Percentiles rank a stretch among this genome's conserved stretches.
These are phyloP conservation scores for Raphanus sativus DNA, from an alignment of 345 rosid genomes.

Conservation along the genomic window DNA sequence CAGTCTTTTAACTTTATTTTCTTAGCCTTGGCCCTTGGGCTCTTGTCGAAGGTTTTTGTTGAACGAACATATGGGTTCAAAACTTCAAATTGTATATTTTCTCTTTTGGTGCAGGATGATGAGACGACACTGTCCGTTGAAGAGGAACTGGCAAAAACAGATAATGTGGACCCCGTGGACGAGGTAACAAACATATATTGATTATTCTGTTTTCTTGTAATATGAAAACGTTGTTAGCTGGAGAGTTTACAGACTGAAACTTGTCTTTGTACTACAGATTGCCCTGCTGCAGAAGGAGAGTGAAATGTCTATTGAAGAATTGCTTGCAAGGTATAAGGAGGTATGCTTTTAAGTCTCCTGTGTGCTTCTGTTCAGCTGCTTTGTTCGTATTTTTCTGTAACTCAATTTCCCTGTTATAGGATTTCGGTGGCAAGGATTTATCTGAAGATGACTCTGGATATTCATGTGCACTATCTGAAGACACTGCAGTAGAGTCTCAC, in stretches of 20 bases:
- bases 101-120: constrained; percentile 66
- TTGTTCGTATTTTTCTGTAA: constrained; percentile 26
- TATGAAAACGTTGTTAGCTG: constrained; percentile 14
- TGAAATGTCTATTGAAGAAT: constrained; percentile 80
- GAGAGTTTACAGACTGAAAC: constrained; percentile 22
- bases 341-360: constrained; percentile 53
- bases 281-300: constrained; percentile 82
- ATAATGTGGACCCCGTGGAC: constrained; percentile 57
- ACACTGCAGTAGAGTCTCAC: constrained; percentile 46
- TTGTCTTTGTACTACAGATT: constrained; percentile 56
- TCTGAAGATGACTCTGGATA: constrained; percentile 74
- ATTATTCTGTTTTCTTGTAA: constrained; percentile 21
- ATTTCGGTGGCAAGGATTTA: constrained; percentile 47
- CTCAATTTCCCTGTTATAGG: constrained; percentile 51
- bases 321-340: constrained; percentile 95
- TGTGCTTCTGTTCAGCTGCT: constrained; percentile 24
- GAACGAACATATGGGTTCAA: constrained; percentile 7
- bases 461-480: constrained; percentile 65
- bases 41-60: not conserved
- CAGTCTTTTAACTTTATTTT: constrained; percentile 22
- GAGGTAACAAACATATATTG: constrained; percentile 56
- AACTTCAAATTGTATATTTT: constrained; percentile 8
- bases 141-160: constrained; percentile 83
- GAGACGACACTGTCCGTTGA: constrained; percentile 86
- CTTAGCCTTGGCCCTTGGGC: constrained; percentile 9